Evolutionary conservation across 2,329 filamentous ascomycete species (phyloP), one percentile per base, ranked within the genome.

Genomic region (Coniochaeta pulveracea): DNA sequence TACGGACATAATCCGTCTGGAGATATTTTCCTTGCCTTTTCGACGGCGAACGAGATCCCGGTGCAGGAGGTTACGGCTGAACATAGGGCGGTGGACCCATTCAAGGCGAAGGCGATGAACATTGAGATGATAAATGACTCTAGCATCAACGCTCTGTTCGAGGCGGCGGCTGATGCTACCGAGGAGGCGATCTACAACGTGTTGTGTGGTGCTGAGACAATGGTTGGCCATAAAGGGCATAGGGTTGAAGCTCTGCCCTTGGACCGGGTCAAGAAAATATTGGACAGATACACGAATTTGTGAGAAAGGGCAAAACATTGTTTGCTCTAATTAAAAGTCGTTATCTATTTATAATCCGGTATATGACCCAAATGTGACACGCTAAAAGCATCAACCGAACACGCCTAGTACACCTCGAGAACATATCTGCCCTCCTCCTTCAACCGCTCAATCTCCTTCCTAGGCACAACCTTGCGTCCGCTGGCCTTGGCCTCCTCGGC

Each of bases 391-490:
- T n/a, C 6, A 6, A 6, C 7, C 11, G 24, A 7, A 14, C 10
- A 6, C 15, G 12, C 7, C 33, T 84, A 96, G 61, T 96, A 96
- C 36, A 96, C 91, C 64, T 98, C 91, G 35, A 98, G 69, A 34
- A 98, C 89, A 62, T 96, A 98, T 54, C 91, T 72, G 41, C 82
- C 75, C 48, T 85, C 80, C 57, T 98, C 91, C 80, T 98, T 98
- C 48, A 98, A 65, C 62, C 81, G 80, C 68, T 98, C 93, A 64
- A 98, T 96, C 69, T 93, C 86, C 69, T 88, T 88, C 47, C 70
- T 69, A 3, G 80, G 64, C 52, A 94, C 86, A 25, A 93, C 70
- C 76, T 89, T 95, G 66, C 80, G 85, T 36, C 76, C 75, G 41
- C 57, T 65, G 31, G 57, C 59, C 67, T 75, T 77, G 29, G 79